These are phyloP conservation scores for Leccinum pellstonianum DNA, from an alignment of 768 basidiomycete genomes.

Conservation along the genomic window DNA sequence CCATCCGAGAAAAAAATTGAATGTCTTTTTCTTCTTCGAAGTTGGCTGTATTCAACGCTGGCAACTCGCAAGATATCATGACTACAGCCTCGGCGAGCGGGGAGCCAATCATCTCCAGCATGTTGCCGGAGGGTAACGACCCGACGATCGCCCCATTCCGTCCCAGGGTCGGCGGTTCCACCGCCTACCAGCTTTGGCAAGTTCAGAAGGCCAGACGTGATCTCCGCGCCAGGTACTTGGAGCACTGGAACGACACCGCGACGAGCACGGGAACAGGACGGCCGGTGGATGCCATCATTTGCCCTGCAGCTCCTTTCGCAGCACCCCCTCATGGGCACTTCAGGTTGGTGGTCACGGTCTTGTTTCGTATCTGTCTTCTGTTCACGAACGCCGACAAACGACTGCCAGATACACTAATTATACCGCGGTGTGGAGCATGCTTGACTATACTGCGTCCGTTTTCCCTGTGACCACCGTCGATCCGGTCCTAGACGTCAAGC, in stretches of 20 bases:
- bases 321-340: slow-evolving; percentile 65
- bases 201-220: slow-evolving; percentile 46
- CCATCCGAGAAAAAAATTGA: background rate
- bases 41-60: slow-evolving; percentile 46
- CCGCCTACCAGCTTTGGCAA: slow-evolving; percentile 71
- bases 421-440: slow-evolving; percentile 63
- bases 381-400: background rate
- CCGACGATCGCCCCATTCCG: slow-evolving; percentile 25
- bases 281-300: slow-evolving; percentile 74
- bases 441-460: slow-evolving; percentile 62
- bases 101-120: slow-evolving; percentile 55
- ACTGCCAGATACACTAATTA: slow-evolving; percentile 45
- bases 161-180: slow-evolving; percentile 30
- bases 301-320: slow-evolving; percentile 56
- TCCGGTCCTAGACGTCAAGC: slow-evolving; percentile 48
- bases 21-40: slow-evolving; percentile 19
- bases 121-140: slow-evolving; percentile 37
- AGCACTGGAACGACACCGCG: slow-evolving; percentile 59
- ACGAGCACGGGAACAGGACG: slow-evolving; percentile 60
- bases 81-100: slow-evolving; percentile 39
- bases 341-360: slow-evolving; percentile 35
- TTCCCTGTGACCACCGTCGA: slow-evolving; percentile 68
- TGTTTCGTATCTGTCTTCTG: background rate
- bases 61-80: slow-evolving; percentile 46
- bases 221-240: slow-evolving; percentile 56